A percentile compares a stretch with the other conserved stretches of the same genome.
Conservation (phyloP, 805 yeast species). For the Wickerhamiella allomyrinae region DNA sequence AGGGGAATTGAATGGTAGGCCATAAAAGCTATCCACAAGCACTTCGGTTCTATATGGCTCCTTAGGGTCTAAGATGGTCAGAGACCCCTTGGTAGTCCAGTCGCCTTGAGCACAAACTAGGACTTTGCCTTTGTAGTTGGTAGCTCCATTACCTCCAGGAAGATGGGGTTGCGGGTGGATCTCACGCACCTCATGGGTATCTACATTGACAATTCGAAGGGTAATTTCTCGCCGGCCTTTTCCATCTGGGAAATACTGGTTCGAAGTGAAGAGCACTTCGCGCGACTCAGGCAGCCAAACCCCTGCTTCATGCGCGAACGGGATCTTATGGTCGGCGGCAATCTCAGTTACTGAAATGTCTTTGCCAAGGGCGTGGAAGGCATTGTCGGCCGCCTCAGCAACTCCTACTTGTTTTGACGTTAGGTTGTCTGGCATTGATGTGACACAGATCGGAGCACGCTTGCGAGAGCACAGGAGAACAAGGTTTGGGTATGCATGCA, state of each 20-base stretch:
- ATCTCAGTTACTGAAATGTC: conserved; percentile 10
- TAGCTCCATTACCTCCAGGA: conserved; percentile 18
- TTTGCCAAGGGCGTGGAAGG: neutral
- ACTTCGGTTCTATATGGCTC: conserved; percentile 13
- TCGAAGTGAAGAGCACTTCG: conserved; percentile 21
- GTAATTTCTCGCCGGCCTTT: neutral
- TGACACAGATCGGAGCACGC: no score
- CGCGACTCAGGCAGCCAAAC: conserved; percentile 17
- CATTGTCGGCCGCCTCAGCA: neutral
- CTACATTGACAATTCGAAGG: neutral
- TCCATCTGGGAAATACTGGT: conserved; percentile 10
- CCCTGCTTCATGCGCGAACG: conserved; percentile 23
- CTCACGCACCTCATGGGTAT: neutral
- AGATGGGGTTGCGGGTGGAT: conserved; percentile 1
- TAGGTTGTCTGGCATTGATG: no score
- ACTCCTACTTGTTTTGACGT: neutral
- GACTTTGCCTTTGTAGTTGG: conserved; percentile 16
- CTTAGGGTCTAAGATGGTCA: conserved; percentile 13
- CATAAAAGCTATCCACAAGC: conserved; percentile 18
- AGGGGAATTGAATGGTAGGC: conserved; percentile 19
- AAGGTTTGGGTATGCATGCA: no score
- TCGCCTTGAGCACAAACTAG: conserved; percentile 20
- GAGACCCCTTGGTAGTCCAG: conserved; percentile 12
- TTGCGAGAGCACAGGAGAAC: no score
- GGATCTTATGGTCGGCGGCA: conserved; percentile 12